Evolutionary conservation across 805 yeast species (phyloP).

Genomic region (Hyphopichia homilentoma): DNA sequence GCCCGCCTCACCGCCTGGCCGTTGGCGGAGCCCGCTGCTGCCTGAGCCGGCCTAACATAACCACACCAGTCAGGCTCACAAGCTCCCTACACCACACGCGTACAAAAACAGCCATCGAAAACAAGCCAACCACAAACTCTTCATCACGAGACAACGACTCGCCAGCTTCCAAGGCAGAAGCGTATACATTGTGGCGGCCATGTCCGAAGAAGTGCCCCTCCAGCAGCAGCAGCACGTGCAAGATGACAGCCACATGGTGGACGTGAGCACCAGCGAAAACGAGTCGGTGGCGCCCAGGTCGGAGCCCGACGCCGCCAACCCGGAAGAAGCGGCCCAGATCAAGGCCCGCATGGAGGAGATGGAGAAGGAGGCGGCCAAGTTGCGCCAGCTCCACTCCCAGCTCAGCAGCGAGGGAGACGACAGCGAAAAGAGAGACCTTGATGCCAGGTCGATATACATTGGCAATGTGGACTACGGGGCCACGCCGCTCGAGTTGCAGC

Average conservation of each 20-base stretch:
- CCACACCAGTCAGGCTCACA: too few relatives aligned
- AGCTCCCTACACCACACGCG: too few relatives aligned
- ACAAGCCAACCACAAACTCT: too few relatives aligned
- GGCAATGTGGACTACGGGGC: conserved; percentile 82
- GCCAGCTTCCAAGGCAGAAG: too few relatives aligned
- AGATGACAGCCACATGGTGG: not conserved
- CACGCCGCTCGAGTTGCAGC: conserved; percentile 75
- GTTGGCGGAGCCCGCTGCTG: too few relatives aligned
- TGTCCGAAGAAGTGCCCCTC: conserved; percentile 32
- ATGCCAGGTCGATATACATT: conserved; percentile 72
- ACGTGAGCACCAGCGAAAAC: not conserved
- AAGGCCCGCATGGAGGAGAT: conserved; percentile 48
- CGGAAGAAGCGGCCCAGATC: conserved; percentile 15
- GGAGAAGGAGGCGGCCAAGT: conserved; percentile 60
- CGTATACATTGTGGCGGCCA: too few relatives aligned
- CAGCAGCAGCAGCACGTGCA: conserved; percentile 13
- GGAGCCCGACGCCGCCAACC: not conserved
- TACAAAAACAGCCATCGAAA: too few relatives aligned
- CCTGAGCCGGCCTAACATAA: too few relatives aligned
- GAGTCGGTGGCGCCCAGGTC: too few relatives aligned
- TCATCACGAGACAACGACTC: too few relatives aligned
- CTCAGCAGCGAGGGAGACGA: conserved; percentile 13
- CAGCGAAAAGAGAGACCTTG: conserved; percentile 62
- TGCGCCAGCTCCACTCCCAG: conserved; percentile 54
- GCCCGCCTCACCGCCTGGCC: too few relatives aligned